Percentiles rank a stretch among this genome's conserved stretches.
phyloP scores from a whole-genome alignment of 129 eudicot genomes.

The Flaveria robusta region DNA sequence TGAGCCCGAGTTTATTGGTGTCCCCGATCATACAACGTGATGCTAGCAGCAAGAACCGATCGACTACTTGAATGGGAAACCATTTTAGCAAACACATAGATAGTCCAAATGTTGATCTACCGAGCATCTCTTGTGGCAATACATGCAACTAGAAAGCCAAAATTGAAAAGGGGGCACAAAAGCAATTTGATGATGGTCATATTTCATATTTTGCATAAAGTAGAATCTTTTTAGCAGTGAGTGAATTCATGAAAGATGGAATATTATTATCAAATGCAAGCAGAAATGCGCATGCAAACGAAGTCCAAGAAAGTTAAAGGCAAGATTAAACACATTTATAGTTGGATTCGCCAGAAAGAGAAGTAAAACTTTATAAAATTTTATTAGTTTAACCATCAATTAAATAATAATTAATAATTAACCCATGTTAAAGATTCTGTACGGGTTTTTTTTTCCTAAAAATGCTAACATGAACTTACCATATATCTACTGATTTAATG shows the following conservation, averaged over 20 bases:
- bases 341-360: constrained; percentile 17
- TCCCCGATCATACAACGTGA: constrained; percentile 58
- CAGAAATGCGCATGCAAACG: constrained; percentile 57
- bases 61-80: constrained; percentile 55
- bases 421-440: not conserved
- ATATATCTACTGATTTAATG: not conserved
- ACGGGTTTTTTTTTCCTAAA: not conserved
- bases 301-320: constrained; percentile 48
- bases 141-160: constrained; percentile 59
- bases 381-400: not conserved
- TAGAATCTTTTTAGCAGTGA: constrained; percentile 34
- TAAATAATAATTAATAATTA: not conserved
- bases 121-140: constrained; percentile 69
- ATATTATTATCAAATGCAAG: constrained; percentile 6
- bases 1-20: constrained; percentile 51
- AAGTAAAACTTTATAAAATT: not conserved
- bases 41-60: constrained; percentile 45
- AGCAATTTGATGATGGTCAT: constrained; percentile 12
- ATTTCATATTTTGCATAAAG: constrained; percentile 23
- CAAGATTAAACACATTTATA: constrained; percentile 1
- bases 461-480: constrained; percentile 12
- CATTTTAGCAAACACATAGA: constrained; percentile 65
- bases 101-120: constrained; percentile 67
- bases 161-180: constrained; percentile 11
- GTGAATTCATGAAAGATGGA: constrained; percentile 21